Evolutionary conservation across 768 basidiomycete species (phyloP), one percentile per base, ranked within the genome.

Genomic region (Tricholoma terreum): DNA sequence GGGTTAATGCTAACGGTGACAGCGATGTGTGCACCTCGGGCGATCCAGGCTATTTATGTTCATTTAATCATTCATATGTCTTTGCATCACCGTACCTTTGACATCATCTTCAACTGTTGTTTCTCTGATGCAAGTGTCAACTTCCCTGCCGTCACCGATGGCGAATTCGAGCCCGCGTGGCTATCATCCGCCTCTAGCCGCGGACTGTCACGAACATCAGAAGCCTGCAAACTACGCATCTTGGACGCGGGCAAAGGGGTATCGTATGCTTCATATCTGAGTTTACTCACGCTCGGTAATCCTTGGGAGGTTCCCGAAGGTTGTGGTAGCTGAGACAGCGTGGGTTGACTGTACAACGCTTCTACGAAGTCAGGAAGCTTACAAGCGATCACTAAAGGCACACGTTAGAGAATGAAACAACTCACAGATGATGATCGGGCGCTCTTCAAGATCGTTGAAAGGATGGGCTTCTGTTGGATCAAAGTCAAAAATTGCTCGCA

Each of bases 331-430:
- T 57, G 31, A 10, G 61, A 57, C 22, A 48, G 49, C 48, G 30
- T 24, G 12, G 27, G 49, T 52, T 58, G 49, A 30, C 53, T 31
- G 49, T 58, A 27, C 57, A 90, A 67, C 3, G 84, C 77, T 27
- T 69, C 59, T 40, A 87, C 68, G 57, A 91, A 87, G 61, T 88
- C 89, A 19, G 90, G 90, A 43, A 92, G 80, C 91, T 92, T 63
- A 51, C 6, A 48, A 35, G 48, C 17, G 15, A 48, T 56, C 54
- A 53, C 56, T 45, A 51, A 6, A 31, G 15, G 19, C 31, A 8
- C 24, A 6, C 10, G 54, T 22, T 8, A 27, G 63, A 11, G 30
- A 51, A 50, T 27, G 53, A 50, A 49, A 31, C 46, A 42, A 64
- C 82, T 61, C 65, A 89, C 89, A 31, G 89, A 82, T 51, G 82